Base-by-base conservation (phyloP, 2,329 filamentous ascomycete species). In the Dactylonectria estremocensis region DNA sequence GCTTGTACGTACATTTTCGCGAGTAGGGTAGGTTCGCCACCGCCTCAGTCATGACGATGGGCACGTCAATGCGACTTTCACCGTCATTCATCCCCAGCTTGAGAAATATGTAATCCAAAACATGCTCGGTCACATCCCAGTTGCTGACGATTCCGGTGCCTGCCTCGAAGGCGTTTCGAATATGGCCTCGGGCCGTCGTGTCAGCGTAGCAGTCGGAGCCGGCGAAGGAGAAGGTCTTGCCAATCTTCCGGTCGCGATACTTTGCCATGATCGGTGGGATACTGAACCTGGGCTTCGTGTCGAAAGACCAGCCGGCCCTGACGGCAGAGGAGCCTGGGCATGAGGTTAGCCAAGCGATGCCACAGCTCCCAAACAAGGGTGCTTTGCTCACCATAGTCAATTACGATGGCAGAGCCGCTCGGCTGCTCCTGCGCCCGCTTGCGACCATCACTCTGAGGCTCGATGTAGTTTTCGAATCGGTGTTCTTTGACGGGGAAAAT, bases 91-190 rank as follows among this genome's bases (percentile, higher is more conserved):
- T 88, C 5, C 96, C 96, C 61, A 99, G 84, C 83, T 98, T 98
- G 73, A 98, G 87, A 80, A 99, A 99, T 48, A 95, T 88, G 80
- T 98, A 98, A 83, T 99, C 96, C 53, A 99, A 83, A 5, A 98
- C 87, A 66, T 95, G 95, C 81, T 99, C 96, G 90, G 97, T 95
- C 37, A 95, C 95, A 81, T 99, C 96, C 95, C 97, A 99, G 79
- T 98, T 98, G 80, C 94, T 95, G 68, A 98, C 90, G 54, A 99
- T 92, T 71, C 95, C 95, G 50, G 92, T 95, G 24, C 95, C 95
- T 2, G 92, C 89, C 80, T 99, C 96, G 76, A 98, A 98, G 1
- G 95, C 92, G 79, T 94, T 93, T 79, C 95, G 92, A 67, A 97
- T 92, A 79, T 98, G 96, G 11, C 95, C 94, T 64, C 94, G 89